These are phyloP conservation scores for Nannochloris sp. DNA, from an alignment of 139 green algal species.

Conservation along the genomic window DNA sequence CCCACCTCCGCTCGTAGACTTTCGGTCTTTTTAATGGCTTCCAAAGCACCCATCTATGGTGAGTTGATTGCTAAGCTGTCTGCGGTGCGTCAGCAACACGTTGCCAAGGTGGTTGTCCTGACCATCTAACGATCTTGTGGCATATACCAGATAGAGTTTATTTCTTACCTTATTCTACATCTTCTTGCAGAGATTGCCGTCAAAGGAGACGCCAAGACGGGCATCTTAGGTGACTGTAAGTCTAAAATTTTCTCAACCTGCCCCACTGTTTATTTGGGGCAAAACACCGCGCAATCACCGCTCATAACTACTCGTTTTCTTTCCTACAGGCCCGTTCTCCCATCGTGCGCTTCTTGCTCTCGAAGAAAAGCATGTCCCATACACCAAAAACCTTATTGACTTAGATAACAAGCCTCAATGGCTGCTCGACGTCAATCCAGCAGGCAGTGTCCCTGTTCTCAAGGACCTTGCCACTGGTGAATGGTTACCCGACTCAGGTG, in stretches of 20 bases:
- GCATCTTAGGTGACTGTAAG: conserved; percentile 50
- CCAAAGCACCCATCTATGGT: too few relatives aligned
- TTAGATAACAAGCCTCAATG: conserved; percentile 81
- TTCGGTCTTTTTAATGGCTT: too few relatives aligned
- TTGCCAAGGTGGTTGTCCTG: too few relatives aligned
- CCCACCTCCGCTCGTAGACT: too few relatives aligned
- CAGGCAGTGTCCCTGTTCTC: conserved; percentile 77
- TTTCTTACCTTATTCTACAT: too few relatives aligned
- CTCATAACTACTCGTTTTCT: background rate
- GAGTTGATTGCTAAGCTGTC: too few relatives aligned
- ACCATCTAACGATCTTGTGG: too few relatives aligned
- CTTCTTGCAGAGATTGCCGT: conserved; percentile 52
- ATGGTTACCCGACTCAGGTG: conserved; percentile 54
- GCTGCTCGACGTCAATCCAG: conserved; percentile 49
- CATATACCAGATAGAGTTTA: too few relatives aligned
- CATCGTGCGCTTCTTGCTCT: conserved; percentile 78
- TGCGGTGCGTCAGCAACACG: too few relatives aligned
- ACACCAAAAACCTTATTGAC: conserved; percentile 63
- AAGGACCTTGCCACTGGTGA: conserved; percentile 44
- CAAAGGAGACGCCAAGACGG: conserved; percentile 42
- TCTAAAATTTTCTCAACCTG: background rate
- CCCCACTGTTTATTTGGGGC: too few relatives aligned
- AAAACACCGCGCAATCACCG: too few relatives aligned
- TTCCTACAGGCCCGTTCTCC: conserved; percentile 71
- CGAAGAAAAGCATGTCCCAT: conserved; percentile 68